Evolutionary conservation across 345 rosid species (phyloP).

Genomic region (Euphorbia lathyris): DNA sequence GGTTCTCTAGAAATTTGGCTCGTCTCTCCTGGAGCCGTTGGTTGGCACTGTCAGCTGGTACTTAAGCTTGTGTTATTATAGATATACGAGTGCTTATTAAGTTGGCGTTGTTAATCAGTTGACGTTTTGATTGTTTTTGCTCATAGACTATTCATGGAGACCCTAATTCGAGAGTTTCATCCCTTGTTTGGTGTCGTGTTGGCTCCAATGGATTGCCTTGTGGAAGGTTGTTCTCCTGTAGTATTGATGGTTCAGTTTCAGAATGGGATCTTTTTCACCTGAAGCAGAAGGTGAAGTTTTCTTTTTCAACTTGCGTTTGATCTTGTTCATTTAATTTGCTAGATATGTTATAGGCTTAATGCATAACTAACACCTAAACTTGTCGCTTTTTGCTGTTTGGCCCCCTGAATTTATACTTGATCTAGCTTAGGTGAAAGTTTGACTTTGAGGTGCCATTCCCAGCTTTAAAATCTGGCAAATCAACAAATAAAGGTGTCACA

Average conservation of each 20-base stretch:
- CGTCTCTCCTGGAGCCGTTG: constrained; percentile 85
- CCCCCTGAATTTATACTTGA: too few relatives aligned
- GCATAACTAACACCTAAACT: too few relatives aligned
- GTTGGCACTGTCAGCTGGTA: constrained; percentile 99
- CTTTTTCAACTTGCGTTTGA: too few relatives aligned
- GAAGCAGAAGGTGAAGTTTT: constrained; percentile 66
- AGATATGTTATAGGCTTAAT: too few relatives aligned
- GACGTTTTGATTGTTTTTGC: not conserved
- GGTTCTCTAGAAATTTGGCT: constrained; percentile 98
- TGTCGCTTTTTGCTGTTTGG: too few relatives aligned
- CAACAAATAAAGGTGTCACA: too few relatives aligned
- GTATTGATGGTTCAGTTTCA: constrained; percentile 77
- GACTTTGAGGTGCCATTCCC: too few relatives aligned
- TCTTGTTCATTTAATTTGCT: not conserved
- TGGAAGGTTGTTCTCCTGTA: constrained; percentile 78
- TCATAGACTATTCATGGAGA: constrained; percentile 79
- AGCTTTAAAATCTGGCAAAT: too few relatives aligned
- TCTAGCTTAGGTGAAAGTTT: too few relatives aligned
- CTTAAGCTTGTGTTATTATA: not conserved
- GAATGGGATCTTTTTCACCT: constrained; percentile 87
- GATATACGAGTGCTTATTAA: not conserved
- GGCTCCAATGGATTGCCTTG: constrained; percentile 51
- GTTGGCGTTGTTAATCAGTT: not conserved
- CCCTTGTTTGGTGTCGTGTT: constrained; percentile 71
- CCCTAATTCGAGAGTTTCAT: constrained; percentile 67